phyloP scores from a whole-genome alignment of 1,139 yeast genomes.

The Yamadazyma mexicana region DNA sequence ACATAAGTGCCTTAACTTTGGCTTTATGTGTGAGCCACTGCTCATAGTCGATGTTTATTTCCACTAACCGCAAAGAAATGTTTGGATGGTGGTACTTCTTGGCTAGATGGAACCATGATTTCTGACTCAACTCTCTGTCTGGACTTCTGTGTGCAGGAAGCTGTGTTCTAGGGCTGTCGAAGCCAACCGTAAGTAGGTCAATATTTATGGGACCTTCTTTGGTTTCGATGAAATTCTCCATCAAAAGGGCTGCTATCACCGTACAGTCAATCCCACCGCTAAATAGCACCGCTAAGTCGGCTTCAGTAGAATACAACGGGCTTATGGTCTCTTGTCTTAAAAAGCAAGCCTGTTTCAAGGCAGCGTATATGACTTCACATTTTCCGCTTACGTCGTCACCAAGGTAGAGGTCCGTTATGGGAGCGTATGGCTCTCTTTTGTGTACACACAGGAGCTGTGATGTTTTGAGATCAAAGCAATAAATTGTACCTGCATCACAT shows the following conservation, averaged over 20 bases:
- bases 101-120: slow-evolving; percentile 57
- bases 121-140: slow-evolving; percentile 70
- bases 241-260: slow-evolving; percentile 55
- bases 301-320: slow-evolving; percentile 46
- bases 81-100: slow-evolving; percentile 31
- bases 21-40: slow-evolving; percentile 56
- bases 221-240: slow-evolving; percentile 22
- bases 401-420: not conserved
- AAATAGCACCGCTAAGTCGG: slow-evolving; percentile 64
- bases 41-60: slow-evolving; percentile 69
- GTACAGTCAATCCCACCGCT: slow-evolving; percentile 97
- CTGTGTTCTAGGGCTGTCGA: slow-evolving; percentile 84
- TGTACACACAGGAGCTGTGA: slow-evolving; percentile 11
- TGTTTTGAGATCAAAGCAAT: slow-evolving; percentile 33
- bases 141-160: slow-evolving; percentile 68
- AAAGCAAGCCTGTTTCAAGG: slow-evolving; percentile 12
- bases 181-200: slow-evolving; percentile 92
- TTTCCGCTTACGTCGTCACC: not conserved
- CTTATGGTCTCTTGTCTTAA: slow-evolving; percentile 58
- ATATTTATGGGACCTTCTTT: slow-evolving; percentile 15
- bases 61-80: slow-evolving; percentile 51
- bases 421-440: not conserved
- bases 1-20: slow-evolving; percentile 64
- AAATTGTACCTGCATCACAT: slow-evolving; percentile 52
- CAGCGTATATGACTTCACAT: slow-evolving; percentile 7